A percentile compares a stretch with the other conserved stretches of the same genome.
Evolutionary conservation across 2,329 filamentous ascomycete species (phyloP).

Genomic region (Pseudopyricularia javanii): DNA sequence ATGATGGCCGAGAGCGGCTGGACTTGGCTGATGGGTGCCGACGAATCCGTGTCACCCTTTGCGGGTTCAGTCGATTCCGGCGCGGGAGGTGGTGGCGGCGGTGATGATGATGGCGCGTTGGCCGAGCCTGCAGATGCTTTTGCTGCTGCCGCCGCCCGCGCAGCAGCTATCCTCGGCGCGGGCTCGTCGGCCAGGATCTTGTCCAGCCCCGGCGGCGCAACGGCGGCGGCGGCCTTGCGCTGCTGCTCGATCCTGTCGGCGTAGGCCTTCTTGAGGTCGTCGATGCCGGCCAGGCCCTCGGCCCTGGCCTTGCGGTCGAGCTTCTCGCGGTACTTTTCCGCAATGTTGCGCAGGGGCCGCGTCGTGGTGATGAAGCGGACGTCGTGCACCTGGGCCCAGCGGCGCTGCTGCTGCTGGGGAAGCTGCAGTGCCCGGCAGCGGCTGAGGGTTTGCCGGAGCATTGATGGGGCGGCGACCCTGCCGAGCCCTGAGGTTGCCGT

Average conservation of each 20-base stretch:
- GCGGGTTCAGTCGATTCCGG: conserved; percentile 11
- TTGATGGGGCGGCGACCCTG: background rate
- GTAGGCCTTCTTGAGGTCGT: conserved; percentile 71
- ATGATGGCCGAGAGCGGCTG: conserved; percentile 44
- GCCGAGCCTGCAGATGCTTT: background rate
- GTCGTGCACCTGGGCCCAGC: conserved; percentile 88
- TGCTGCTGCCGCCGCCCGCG: background rate
- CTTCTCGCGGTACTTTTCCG: conserved; percentile 81
- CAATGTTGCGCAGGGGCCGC: conserved; percentile 40
- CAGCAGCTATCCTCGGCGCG: background rate
- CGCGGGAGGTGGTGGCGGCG: conserved; percentile 16
- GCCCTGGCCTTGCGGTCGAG: conserved; percentile 69
- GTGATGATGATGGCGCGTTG: conserved; percentile 13
- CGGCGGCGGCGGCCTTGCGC: conserved; percentile 52
- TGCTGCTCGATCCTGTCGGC: conserved; percentile 68
- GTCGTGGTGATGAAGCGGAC: conserved; percentile 79
- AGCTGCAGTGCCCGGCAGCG: background rate
- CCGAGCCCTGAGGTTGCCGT: background rate
- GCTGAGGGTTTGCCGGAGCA: background rate
- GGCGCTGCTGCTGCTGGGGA: conserved; percentile 44
- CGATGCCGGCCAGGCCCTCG: conserved; percentile 57
- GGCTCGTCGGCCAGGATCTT: background rate
- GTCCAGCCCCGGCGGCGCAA: conserved; percentile 15
- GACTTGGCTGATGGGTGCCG: conserved; percentile 11
- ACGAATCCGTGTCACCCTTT: background rate